Percentiles rank a stretch among this genome's conserved stretches.
Evolutionary conservation across 768 basidiomycete species (phyloP).

Genomic region (Thelephora aurantiotincta): DNA sequence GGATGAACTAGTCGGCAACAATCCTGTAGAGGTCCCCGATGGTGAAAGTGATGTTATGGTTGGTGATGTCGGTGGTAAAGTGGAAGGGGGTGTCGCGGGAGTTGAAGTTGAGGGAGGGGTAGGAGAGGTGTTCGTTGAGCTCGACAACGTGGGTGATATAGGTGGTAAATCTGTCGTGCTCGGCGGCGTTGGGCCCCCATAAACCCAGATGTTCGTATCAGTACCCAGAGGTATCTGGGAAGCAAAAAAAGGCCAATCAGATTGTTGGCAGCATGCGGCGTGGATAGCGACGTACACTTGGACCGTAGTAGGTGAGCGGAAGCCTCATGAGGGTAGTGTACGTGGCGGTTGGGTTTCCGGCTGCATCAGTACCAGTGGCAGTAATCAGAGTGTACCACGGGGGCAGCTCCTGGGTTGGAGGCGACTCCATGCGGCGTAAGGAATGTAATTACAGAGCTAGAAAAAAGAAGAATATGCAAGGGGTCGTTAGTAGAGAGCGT

Average conservation of each 20-base stretch:
- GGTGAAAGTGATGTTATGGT: conserved; percentile 10
- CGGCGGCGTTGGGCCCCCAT: conserved; percentile 63
- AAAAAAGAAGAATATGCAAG: conserved; percentile 1
- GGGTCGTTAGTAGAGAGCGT: too few relatives aligned
- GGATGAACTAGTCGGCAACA: neutral
- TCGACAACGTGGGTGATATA: conserved; percentile 8
- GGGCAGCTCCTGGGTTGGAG: conserved; percentile 53
- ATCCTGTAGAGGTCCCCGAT: neutral
- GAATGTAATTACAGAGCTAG: conserved; percentile 2
- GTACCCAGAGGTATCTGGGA: conserved; percentile 60
- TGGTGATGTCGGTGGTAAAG: conserved; percentile 19
- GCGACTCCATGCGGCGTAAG: conserved; percentile 12
- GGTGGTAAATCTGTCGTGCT: conserved; percentile 9
- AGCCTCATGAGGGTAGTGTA: conserved; percentile 42
- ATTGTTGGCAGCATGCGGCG: neutral
- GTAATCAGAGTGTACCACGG: conserved; percentile 57
- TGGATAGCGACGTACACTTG: conserved; percentile 43
- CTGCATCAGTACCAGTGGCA: conserved; percentile 35
- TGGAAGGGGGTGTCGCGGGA: conserved; percentile 12
- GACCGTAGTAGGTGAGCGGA: conserved; percentile 73
- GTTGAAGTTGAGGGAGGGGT: conserved; percentile 12
- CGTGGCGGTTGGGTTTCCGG: conserved; percentile 40
- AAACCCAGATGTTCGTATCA: conserved; percentile 41
- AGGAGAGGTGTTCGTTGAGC: conserved; percentile 8
- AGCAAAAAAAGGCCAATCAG: conserved; percentile 3